Percentiles rank a stretch among this genome's conserved stretches.
These are phyloP conservation scores for Graphium sp. DNA, from an alignment of 2,329 filamentous ascomycete genomes.

Conservation along the genomic window DNA sequence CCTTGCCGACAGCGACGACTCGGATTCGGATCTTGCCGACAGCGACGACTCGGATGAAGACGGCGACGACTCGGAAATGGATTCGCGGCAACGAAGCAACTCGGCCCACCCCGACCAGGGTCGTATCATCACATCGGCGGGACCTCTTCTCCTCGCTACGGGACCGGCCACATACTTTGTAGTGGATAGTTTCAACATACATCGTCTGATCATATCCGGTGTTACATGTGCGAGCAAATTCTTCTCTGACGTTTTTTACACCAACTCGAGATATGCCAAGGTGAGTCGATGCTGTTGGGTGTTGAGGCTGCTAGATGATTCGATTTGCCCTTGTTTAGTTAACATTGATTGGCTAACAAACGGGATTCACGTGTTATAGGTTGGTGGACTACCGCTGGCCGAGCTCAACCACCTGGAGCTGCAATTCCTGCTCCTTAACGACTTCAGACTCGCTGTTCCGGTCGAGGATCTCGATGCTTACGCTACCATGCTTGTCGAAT, in stretches of 20 bases:
- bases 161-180: conserved; percentile 55
- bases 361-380: conserved; percentile 32
- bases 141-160: no score
- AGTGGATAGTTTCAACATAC: conserved; percentile 98
- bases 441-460: conserved; percentile 83
- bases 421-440: conserved; percentile 88
- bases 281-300: conserved; percentile 32
- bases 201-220: conserved; percentile 86
- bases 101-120: conserved; percentile 9
- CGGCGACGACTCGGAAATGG: conserved; percentile 2
- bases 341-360: neutral
- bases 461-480: conserved; percentile 95
- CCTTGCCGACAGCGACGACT: conserved; percentile 22
- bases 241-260: conserved; percentile 98
- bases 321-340: neutral
- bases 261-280: conserved; percentile 98
- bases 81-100: conserved; percentile 3
- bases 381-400: conserved; percentile 77
- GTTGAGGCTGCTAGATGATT: no score
- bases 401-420: conserved; percentile 94
- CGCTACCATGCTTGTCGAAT: conserved; percentile 95
- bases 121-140: conserved; percentile 8
- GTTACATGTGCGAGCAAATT: conserved; percentile 99
- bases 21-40: conserved; percentile 29
- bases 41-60: conserved; percentile 13